Percentiles rank a stretch among this genome's conserved stretches.
phyloP scores from a whole-genome alignment of 176 grass and related monocot genomes.

The Lolium rigidum region DNA sequence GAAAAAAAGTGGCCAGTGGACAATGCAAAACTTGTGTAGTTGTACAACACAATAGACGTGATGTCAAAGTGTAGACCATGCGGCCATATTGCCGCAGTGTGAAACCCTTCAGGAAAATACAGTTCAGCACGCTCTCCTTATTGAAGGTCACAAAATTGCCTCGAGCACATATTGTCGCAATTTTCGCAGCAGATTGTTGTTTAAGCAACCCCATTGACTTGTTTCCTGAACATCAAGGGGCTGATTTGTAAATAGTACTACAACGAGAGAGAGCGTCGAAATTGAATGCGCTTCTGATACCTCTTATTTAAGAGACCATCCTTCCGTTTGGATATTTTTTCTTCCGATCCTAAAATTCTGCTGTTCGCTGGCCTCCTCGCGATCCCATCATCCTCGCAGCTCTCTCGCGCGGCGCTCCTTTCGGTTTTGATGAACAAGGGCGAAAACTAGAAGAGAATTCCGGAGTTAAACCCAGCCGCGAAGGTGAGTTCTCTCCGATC shows the following conservation, averaged over 20 bases:
- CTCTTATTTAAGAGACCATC: constrained; percentile 49
- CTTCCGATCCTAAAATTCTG: constrained; percentile 46
- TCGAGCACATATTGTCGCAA: background rate
- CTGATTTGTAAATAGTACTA: constrained; percentile 32
- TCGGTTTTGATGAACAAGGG: background rate
- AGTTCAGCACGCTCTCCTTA: background rate
- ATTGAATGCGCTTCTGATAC: constrained; percentile 52
- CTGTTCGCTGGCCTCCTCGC: constrained; percentile 30
- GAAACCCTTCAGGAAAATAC: background rate
- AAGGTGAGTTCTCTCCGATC: constrained; percentile 42
- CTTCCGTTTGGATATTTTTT: constrained; percentile 37
- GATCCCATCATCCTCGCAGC: constrained; percentile 34
- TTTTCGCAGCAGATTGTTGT: constrained; percentile 17
- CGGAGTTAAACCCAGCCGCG: constrained; percentile 1
- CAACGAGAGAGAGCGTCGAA: constrained; percentile 10
- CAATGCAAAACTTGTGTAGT: background rate
- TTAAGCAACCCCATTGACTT: constrained; percentile 41
- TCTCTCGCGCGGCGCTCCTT: background rate
- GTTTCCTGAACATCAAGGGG: constrained; percentile 34
- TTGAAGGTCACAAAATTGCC: background rate
- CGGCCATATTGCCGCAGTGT: background rate
- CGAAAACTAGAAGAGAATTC: constrained; percentile 12
- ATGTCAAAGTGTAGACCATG: constrained; percentile 7
- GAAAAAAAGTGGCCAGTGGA: background rate
- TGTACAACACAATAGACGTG: background rate